A percentile compares a stretch with the other conserved stretches of the same genome.
These are phyloP conservation scores for Colletotrichum cereale DNA, from an alignment of 2,329 filamentous ascomycete species.

Conservation along the genomic window DNA sequence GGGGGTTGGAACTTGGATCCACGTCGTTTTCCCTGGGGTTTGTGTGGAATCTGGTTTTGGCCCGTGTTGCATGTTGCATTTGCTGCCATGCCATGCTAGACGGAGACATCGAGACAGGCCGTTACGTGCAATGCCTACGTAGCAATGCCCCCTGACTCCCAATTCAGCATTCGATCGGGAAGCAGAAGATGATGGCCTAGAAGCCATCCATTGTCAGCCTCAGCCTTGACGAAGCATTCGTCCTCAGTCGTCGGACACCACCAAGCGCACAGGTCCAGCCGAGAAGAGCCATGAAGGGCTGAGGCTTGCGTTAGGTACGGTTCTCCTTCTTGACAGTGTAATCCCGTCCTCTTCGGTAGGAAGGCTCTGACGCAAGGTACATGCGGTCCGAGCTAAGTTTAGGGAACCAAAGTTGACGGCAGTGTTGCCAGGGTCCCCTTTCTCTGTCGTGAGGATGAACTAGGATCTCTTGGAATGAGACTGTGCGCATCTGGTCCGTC, in stretches of 20 bases:
- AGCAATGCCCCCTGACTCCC: background rate
- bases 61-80: slow-evolving; percentile 11
- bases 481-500: slow-evolving; percentile 28
- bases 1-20: slow-evolving; percentile 17
- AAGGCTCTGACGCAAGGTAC: slow-evolving; percentile 26
- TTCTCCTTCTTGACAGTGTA: background rate
- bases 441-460: slow-evolving; percentile 11
- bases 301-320: background rate
- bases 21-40: slow-evolving; percentile 3
- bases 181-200: background rate
- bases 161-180: background rate
- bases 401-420: slow-evolving; percentile 13
- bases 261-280: background rate
- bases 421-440: slow-evolving; percentile 31
- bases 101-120: background rate
- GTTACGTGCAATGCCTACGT: background rate
- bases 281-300: background rate
- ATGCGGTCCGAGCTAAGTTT: slow-evolving; percentile 20
- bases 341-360: background rate
- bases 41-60: slow-evolving; percentile 15
- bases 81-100: background rate
- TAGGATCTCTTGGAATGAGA: slow-evolving; percentile 18
- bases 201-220: background rate
- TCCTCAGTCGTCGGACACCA: background rate
- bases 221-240: background rate